Evolutionary conservation across 306 rosid species (phyloP).

Genomic region (Luffa aegyptiaca): DNA sequence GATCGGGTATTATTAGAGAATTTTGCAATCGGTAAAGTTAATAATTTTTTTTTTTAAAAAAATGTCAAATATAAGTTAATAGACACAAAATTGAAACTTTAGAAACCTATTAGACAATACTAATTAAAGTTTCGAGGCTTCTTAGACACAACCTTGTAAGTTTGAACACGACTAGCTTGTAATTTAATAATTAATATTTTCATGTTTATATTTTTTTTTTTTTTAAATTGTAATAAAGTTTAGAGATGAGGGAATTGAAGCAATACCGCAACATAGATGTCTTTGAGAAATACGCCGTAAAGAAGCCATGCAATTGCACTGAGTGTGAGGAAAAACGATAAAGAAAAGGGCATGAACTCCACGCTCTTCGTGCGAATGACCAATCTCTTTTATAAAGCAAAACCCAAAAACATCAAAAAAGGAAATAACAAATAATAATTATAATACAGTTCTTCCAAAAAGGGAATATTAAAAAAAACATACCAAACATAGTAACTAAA

Average conservation of each 20-base stretch:
- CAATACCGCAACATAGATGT: conserved; percentile 72
- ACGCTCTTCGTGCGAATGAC: conserved; percentile 94
- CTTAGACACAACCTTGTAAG: too few relatives aligned
- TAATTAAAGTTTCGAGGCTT: too few relatives aligned
- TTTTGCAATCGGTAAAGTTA: too few relatives aligned
- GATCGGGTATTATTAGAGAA: too few relatives aligned
- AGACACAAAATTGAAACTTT: too few relatives aligned
- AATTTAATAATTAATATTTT: too few relatives aligned
- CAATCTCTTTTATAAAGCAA: conserved; percentile 34
- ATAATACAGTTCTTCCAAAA: not conserved
- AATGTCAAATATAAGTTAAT: too few relatives aligned
- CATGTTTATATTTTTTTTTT: too few relatives aligned
- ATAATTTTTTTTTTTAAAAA: too few relatives aligned
- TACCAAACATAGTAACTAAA: not conserved
- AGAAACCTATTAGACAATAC: too few relatives aligned
- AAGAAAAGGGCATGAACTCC: conserved; percentile 80
- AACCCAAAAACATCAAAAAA: not conserved
- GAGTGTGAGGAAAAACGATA: conserved; percentile 75
- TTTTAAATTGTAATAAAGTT: too few relatives aligned
- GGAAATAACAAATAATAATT: not conserved
- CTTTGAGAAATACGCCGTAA: conserved; percentile 61
- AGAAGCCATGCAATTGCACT: conserved; percentile 69
- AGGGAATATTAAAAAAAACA: not conserved
- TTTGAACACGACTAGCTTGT: too few relatives aligned
- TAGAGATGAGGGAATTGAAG: conserved; percentile 11